Conservation (phyloP, 2,329 filamentous ascomycete genomes). For the Apiospora marii region DNA sequence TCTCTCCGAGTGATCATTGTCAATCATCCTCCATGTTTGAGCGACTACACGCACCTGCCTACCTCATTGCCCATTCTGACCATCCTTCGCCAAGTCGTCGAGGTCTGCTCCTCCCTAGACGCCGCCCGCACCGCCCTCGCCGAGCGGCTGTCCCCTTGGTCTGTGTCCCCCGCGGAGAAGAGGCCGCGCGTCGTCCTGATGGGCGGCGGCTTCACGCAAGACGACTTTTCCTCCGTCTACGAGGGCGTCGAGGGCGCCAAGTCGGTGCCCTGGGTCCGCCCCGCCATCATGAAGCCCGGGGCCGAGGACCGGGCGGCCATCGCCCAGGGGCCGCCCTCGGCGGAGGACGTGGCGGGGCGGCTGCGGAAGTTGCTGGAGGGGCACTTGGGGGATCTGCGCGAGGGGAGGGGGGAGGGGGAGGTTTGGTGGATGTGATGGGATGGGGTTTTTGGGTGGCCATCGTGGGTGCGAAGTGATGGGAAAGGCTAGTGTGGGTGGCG, state of each 20-base stretch:
- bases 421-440: constrained; percentile 28
- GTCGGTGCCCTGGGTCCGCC: constrained; percentile 27
- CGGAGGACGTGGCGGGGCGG: constrained; percentile 22
- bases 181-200: constrained; percentile 25
- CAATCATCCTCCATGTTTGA: background rate
- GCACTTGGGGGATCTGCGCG: constrained; percentile 22
- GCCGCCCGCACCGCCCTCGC: constrained; percentile 19
- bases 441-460: background rate
- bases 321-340: constrained; percentile 19
- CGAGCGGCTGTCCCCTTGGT: constrained; percentile 13
- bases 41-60: too few relatives aligned
- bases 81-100: background rate
- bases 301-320: background rate
- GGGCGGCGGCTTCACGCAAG: constrained; percentile 27
- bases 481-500: too few relatives aligned
- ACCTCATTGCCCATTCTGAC: background rate
- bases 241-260: constrained; percentile 26
- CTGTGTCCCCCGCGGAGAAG: background rate
- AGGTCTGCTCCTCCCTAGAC: constrained; percentile 19
- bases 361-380: constrained; percentile 23
- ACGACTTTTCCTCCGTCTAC: constrained; percentile 25
- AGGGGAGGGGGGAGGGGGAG: constrained; percentile 26
- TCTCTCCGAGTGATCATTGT: too few relatives aligned
- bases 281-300: constrained; percentile 22
- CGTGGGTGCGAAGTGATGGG: too few relatives aligned